Conservation (phyloP, 257 asterid genomes). For the Solanum boliviense region DNA sequence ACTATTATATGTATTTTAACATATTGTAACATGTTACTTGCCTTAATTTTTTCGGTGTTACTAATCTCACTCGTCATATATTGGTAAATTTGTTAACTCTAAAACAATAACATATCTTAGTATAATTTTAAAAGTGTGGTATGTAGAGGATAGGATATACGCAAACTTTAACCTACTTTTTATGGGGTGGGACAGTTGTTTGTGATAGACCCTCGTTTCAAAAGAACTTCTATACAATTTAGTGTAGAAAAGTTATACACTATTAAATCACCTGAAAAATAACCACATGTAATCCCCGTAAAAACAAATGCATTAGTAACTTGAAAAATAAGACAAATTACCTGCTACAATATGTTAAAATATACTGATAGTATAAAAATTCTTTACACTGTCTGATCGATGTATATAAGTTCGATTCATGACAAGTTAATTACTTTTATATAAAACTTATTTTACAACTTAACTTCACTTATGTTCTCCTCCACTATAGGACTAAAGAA, state of each 20-base stretch:
- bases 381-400: accelerated
- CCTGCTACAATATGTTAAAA: not conserved
- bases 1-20: not conserved
- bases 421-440: not conserved
- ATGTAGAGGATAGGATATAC: not conserved
- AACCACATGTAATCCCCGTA: not conserved
- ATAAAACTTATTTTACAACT: not conserved
- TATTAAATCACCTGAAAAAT: not conserved
- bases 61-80: not conserved
- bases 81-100: not conserved
- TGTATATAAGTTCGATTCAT: not conserved
- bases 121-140: not conserved
- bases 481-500: not conserved
- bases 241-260: not conserved
- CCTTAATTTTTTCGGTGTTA: not conserved
- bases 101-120: no score
- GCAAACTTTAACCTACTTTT: not conserved
- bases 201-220: not conserved
- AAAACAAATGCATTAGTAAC: not conserved
- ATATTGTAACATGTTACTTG: not conserved
- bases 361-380: not conserved
- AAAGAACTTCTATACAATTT: not conserved
- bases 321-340: not conserved
- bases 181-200: not conserved
- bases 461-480: not conserved